Conservation (phyloP, 2,329 filamentous ascomycete genomes). For the Rhynchosporium graminicola region DNA sequence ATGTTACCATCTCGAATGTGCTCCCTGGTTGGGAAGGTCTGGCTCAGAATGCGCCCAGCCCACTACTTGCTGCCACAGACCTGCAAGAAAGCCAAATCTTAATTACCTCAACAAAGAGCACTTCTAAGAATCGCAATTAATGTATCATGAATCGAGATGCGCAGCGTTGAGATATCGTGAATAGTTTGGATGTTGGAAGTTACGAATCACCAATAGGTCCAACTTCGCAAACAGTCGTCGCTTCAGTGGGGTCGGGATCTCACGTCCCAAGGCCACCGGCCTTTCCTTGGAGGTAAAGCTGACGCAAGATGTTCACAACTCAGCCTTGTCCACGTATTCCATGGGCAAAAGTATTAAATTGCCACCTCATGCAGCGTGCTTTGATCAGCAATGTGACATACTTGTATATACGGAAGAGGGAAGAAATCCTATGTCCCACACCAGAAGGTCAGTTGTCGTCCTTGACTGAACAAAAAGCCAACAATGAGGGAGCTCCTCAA, state of each 20-base stretch:
- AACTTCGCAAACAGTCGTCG: slow-evolving; percentile 10
- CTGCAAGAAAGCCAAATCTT: slow-evolving; percentile 1
- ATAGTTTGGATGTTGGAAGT: slow-evolving; percentile 13
- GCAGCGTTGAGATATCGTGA: slow-evolving; percentile 10
- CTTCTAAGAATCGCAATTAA: slow-evolving; percentile 3
- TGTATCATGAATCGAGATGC: slow-evolving; percentile 21
- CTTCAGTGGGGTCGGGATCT: slow-evolving; percentile 23
- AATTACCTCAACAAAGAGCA: slow-evolving; percentile 12
- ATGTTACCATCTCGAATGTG: slow-evolving; percentile 36
- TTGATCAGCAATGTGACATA: neutral
- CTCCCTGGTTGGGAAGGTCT: slow-evolving; percentile 18
- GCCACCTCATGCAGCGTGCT: slow-evolving; percentile 11
- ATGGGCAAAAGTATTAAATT: neutral
- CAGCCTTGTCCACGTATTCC: slow-evolving; percentile 22
- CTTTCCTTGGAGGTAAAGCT: slow-evolving; percentile 18
- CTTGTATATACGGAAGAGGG: too few species aligned
- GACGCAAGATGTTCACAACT: slow-evolving; percentile 20
- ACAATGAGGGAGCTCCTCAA: neutral
- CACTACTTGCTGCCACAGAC: neutral
- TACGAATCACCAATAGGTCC: slow-evolving; percentile 16
- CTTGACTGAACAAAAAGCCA: neutral
- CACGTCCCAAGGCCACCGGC: slow-evolving; percentile 13
- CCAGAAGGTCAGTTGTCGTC: neutral
- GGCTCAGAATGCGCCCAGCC: slow-evolving; percentile 30
- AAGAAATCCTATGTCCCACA: too few species aligned